Evolutionary conservation across 352 stramenopile genomes (phyloP).

Genomic region (Phytophthora macrochlamydospora): DNA sequence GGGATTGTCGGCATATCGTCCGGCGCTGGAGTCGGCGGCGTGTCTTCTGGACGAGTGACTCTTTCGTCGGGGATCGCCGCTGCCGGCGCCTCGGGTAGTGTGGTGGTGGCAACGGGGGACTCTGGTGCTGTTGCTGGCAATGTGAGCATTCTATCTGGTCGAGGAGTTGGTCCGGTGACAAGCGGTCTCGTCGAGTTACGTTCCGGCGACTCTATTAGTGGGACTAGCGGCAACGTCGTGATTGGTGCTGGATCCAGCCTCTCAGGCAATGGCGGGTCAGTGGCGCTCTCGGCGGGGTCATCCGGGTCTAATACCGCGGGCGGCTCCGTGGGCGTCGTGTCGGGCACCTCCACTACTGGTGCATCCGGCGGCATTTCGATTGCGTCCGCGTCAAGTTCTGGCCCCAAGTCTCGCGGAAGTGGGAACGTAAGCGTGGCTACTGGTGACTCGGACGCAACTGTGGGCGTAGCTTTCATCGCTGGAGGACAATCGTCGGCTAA

Average conservation of each 20-base stretch:
- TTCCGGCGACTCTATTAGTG: slow-evolving; percentile 7
- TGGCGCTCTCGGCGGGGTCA: slow-evolving; percentile 16
- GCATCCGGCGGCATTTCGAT: slow-evolving; percentile 20
- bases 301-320: slow-evolving; percentile 15
- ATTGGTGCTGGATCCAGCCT: slow-evolving; percentile 20
- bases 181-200: slow-evolving; percentile 8
- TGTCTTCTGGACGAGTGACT: slow-evolving; percentile 16
- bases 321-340: slow-evolving; percentile 18
- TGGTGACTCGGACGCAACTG: slow-evolving; percentile 22
- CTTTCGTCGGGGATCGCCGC: slow-evolving; percentile 13
- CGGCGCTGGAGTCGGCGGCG: slow-evolving; percentile 4
- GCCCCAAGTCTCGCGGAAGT: slow-evolving; percentile 18
- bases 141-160: slow-evolving; percentile 7
- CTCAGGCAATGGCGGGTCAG: slow-evolving; percentile 19
- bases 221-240: slow-evolving; percentile 15
- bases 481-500: slow-evolving; percentile 22
- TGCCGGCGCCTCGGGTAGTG: slow-evolving; percentile 4
- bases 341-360: slow-evolving; percentile 15
- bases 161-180: slow-evolving; percentile 2
- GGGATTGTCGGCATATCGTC: slow-evolving; percentile 12
- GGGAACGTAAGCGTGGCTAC: slow-evolving; percentile 27
- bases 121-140: slow-evolving; percentile 1
- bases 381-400: slow-evolving; percentile 13
- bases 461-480: slow-evolving; percentile 24
- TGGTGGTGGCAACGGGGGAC: slow-evolving; percentile 10